Base-by-base conservation (phyloP, 2,329 filamentous ascomycete species). In the Bretziella fagacearum region DNA sequence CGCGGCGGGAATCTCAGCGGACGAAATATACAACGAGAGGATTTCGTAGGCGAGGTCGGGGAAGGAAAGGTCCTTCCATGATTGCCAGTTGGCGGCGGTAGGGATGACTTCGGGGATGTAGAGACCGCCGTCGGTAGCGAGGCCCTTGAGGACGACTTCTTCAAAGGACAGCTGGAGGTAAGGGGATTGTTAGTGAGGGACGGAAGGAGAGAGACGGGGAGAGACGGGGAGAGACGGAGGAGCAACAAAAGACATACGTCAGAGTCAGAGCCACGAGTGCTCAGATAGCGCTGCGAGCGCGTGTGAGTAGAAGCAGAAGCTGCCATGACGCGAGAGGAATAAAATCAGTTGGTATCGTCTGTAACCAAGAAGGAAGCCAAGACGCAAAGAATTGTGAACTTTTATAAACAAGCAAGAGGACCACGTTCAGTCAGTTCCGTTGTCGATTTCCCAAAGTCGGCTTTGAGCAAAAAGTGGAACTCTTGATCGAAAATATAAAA, bases 51-150 rank as follows among this genome's bases (percentile, higher is more conserved):
- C 87, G 46, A 95, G 71, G 27, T 93, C 81, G 57, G 79, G 65
- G 64, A 87, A 94, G 36, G 79, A 77, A 53, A 85, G 72, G 57
- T 85, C 72, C 56, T 77, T 73, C 87, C 87, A 94, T 57, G 70
- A 70, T 56, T 80, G 66, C 77, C 79, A 83, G 59, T 77, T 67
- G 49, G 58, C 57, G 48, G 74, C 74, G 3, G 66, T 61, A 43
- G 86, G 86, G 52, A 93, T 81, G 53, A 81, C 71, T 59, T 94
- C 80, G 35, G 87, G 87, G 53, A 94, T 81, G 67, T 89, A 94
- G 23, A 94, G 77, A 46, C 87, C 87, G 50, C 85, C 84, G 58
- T 95, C 87, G 39, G 74, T 70, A 50, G 85, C 86, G 49, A 94
- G 77, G 37, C 86, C 86, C 63, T 93, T 93, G 54, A 94, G 70